Evolutionary conservation across 768 basidiomycete species (phyloP).

Genomic region (Lentinula raphanica): DNA sequence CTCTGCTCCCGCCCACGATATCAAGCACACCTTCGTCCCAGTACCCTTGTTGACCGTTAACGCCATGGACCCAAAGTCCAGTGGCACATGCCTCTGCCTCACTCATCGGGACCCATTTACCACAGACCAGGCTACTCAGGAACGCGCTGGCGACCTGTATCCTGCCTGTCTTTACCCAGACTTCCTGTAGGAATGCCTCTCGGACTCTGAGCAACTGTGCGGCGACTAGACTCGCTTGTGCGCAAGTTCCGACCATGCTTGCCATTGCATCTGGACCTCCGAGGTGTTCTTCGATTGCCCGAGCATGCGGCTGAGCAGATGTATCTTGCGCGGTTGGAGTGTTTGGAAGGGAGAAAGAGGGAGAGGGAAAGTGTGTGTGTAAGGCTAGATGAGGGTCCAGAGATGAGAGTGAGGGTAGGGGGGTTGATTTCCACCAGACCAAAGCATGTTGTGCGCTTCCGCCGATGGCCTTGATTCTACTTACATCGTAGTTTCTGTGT

Average conservation of each 20-base stretch:
- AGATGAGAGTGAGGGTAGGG: slow-evolving; percentile 65
- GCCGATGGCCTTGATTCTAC: slow-evolving; percentile 68
- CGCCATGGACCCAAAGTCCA: slow-evolving; percentile 66
- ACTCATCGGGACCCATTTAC: slow-evolving; percentile 66
- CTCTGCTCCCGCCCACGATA: slow-evolving; percentile 69
- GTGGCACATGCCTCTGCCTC: slow-evolving; percentile 77
- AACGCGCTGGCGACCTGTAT: slow-evolving; percentile 77
- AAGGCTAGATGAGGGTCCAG: slow-evolving; percentile 69
- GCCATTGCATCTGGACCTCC: slow-evolving; percentile 79
- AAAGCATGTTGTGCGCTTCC: slow-evolving; percentile 77
- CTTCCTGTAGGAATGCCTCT: slow-evolving; percentile 72
- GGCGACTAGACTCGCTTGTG: slow-evolving; percentile 63
- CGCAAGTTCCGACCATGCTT: slow-evolving; percentile 67
- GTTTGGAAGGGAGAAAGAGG: slow-evolving; percentile 66
- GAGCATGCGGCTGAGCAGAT: slow-evolving; percentile 73
- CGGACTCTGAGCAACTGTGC: slow-evolving; percentile 75
- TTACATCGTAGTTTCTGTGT: slow-evolving; percentile 60
- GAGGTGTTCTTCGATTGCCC: slow-evolving; percentile 68
- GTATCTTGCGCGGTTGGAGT: slow-evolving; percentile 76
- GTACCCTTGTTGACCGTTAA: slow-evolving; percentile 44
- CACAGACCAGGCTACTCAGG: slow-evolving; percentile 62
- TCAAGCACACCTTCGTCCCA: slow-evolving; percentile 82
- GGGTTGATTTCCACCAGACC: slow-evolving; percentile 84
- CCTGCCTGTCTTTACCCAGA: slow-evolving; percentile 73
- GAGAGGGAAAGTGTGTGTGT: slow-evolving; percentile 61